Evolutionary conservation across 192 early-diverging fungal species (phyloP).

Genomic region (Haplosporangium gracile): DNA sequence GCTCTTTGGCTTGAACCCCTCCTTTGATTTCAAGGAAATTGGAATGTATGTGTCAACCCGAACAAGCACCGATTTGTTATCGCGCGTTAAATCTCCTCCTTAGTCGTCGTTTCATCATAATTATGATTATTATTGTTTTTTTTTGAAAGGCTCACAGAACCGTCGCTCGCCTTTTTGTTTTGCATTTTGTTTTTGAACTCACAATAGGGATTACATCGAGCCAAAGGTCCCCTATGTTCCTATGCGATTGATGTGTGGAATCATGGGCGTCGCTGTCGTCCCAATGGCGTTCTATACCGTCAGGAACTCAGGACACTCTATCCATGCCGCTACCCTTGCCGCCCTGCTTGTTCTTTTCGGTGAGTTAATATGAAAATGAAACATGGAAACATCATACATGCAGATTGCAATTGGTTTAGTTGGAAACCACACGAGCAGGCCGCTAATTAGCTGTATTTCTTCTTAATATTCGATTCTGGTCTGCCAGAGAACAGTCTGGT

Average conservation of each 20-base stretch:
- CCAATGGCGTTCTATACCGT: conserved; percentile 89
- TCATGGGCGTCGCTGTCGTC: conserved; percentile 84
- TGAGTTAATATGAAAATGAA: conserved; percentile 33
- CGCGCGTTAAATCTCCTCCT: not conserved
- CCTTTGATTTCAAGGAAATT: conserved; percentile 95
- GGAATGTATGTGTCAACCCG: conserved; percentile 67
- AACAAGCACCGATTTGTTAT: not conserved
- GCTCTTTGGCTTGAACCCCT: conserved; percentile 90
- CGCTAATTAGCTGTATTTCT: not conserved
- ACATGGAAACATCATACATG: not conserved
- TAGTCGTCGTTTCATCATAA: not conserved
- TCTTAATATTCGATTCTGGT: not conserved
- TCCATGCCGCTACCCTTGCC: conserved; percentile 80
- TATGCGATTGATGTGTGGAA: conserved; percentile 84
- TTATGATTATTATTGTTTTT: not conserved
- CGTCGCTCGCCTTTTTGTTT: not conserved
- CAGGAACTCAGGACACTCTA: conserved; percentile 83
- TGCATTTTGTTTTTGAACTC: not conserved
- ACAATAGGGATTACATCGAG: conserved; percentile 83
- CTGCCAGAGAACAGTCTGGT: conserved; percentile 86
- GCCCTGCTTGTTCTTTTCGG: conserved; percentile 87
- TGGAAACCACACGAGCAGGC: not conserved
- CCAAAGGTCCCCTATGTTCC: conserved; percentile 91
- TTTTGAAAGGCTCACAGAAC: not conserved
- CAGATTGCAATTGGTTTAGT: not conserved